Conservation (phyloP, 2,329 filamentous ascomycete species). For the Hawksworthiomyces lignivorus region DNA sequence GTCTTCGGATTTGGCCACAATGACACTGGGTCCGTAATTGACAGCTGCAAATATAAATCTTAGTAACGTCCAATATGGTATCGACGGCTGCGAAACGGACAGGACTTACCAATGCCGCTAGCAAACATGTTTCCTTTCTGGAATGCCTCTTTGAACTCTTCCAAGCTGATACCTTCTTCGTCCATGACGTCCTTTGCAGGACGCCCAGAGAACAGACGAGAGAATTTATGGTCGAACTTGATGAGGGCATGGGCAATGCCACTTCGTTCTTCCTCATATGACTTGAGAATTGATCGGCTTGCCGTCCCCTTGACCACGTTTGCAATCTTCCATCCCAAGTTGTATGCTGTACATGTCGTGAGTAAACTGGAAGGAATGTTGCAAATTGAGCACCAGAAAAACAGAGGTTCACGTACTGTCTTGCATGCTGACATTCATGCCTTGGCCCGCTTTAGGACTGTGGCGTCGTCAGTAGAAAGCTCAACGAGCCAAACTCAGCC, state of each 20-base stretch:
- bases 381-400: no score
- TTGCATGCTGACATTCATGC: conserved; percentile 67
- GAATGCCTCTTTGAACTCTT: conserved; percentile 55
- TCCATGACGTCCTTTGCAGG: conserved; percentile 53
- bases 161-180: conserved; percentile 53
- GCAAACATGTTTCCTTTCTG: conserved; percentile 53
- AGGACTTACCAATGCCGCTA: conserved; percentile 34
- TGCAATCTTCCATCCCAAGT: conserved; percentile 51
- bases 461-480: no score
- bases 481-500: no score
- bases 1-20: conserved; percentile 43
- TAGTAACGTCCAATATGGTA: no score
- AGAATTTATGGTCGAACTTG: conserved; percentile 52
- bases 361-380: no score
- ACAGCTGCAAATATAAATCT: conserved; percentile 29
- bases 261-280: conserved; percentile 46
- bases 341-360: conserved; percentile 27
- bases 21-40: conserved; percentile 47
- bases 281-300: conserved; percentile 35
- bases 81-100: no score
- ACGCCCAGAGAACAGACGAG: conserved; percentile 47
- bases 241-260: conserved; percentile 60
- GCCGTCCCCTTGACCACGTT: conserved; percentile 36
- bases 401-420: conserved; percentile 31
- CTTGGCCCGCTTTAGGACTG: conserved; percentile 57